A percentile compares a stretch with the other conserved stretches of the same genome.
These are phyloP conservation scores for Entomortierella chlamydospora DNA, from an alignment of 192 early-diverging fungal genomes.

Conservation along the genomic window DNA sequence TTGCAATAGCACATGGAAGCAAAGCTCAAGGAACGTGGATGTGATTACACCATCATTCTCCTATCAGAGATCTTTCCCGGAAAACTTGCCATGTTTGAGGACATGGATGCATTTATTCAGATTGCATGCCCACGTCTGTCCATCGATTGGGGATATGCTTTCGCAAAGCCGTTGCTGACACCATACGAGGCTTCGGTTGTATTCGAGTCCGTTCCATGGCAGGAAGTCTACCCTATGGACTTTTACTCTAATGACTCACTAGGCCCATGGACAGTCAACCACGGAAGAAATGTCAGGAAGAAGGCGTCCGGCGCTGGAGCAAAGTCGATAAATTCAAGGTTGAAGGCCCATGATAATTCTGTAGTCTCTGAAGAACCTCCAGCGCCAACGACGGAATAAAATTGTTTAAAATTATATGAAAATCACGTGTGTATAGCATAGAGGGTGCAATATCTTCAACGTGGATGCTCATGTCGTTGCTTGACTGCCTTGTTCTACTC, in stretches of 20 bases:
- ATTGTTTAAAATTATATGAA: no score
- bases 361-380: not conserved
- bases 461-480: not conserved
- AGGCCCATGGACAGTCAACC: constrained; percentile 95
- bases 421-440: no score
- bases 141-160: constrained; percentile 99
- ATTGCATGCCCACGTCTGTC: constrained; percentile 95
- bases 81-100: constrained; percentile 89
- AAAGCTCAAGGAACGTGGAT: constrained; percentile 69
- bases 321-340: constrained; percentile 7
- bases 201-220: constrained; percentile 82
- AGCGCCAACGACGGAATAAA: not conserved
- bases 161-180: constrained; percentile 88
- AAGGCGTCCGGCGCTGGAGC: constrained; percentile 8
- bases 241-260: constrained; percentile 93
- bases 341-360: not conserved
- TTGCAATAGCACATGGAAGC: constrained; percentile 71
- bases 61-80: constrained; percentile 96
- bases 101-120: constrained; percentile 93
- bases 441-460: not conserved
- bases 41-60: constrained; percentile 78
- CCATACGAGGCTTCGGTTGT: constrained; percentile 96
- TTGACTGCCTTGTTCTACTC: not conserved
- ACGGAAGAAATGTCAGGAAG: constrained; percentile 65
- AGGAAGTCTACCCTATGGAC: constrained; percentile 96